phyloP scores from a whole-genome alignment of 106 monocot genomes.

The Dendrobium officinale region DNA sequence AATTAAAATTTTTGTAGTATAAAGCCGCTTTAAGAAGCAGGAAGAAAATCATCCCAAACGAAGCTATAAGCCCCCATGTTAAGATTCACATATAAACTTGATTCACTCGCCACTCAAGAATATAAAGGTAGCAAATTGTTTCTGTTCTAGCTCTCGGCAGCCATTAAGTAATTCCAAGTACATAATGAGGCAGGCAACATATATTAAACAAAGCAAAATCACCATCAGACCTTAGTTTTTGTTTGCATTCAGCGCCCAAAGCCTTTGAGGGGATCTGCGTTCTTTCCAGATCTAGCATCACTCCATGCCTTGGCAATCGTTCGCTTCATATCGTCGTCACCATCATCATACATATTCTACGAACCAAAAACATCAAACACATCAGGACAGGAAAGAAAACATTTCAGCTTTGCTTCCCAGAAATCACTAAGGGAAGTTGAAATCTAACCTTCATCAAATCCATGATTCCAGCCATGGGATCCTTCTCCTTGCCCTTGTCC shows the following conservation, averaged over 20 bases:
- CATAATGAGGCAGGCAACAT: too few species aligned
- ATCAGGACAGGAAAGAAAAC: background rate
- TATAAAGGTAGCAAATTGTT: too few species aligned
- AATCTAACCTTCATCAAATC: constrained; percentile 73
- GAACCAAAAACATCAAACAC: background rate
- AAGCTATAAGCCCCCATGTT: too few species aligned
- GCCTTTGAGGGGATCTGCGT: constrained; percentile 43
- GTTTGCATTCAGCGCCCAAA: constrained; percentile 3
- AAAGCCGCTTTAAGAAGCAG: too few species aligned
- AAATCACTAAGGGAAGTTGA: background rate
- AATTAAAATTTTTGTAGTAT: too few species aligned
- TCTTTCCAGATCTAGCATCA: constrained; percentile 79
- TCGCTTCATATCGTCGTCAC: constrained; percentile 86
- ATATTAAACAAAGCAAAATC: too few species aligned
- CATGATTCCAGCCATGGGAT: constrained; percentile 97
- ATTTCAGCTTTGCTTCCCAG: background rate
- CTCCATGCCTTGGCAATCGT: constrained; percentile 92
- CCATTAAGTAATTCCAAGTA: too few species aligned
- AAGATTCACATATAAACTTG: too few species aligned
- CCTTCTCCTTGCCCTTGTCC: constrained; percentile 80
- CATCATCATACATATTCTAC: constrained; percentile 97
- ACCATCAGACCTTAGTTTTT: too few species aligned
- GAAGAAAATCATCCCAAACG: too few species aligned
- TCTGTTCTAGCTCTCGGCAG: too few species aligned
- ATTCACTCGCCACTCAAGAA: too few species aligned